A percentile compares a stretch with the other conserved stretches of the same genome.
Evolutionary conservation across 352 stramenopile genomes (phyloP).

Genomic region (Blastocystis sp.): DNA sequence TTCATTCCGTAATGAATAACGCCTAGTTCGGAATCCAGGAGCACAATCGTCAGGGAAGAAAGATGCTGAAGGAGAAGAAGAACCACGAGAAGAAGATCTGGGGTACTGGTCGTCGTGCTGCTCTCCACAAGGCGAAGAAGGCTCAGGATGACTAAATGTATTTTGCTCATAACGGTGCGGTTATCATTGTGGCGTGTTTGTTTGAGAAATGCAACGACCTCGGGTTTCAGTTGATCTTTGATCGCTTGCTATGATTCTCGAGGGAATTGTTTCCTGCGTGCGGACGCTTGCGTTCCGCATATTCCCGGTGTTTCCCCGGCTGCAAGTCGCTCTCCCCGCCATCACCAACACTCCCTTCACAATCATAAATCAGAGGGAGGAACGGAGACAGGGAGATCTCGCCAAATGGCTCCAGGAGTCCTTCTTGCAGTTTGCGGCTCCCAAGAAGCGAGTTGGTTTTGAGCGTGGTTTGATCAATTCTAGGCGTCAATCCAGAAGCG

Average conservation of each 20-base stretch:
- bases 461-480: not conserved
- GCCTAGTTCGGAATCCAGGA: conserved; percentile 54
- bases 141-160: conserved; percentile 55
- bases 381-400: not conserved
- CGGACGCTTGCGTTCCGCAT: not conserved
- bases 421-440: conserved; percentile 28
- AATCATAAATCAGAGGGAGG: not conserved
- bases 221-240: not conserved
- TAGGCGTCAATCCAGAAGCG: conserved; percentile 19
- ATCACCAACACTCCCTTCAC: not conserved
- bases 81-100: conserved; percentile 57
- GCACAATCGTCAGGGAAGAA: conserved; percentile 26
- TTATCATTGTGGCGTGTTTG: conserved; percentile 22
- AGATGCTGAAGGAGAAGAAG: conserved; percentile 58
- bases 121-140: conserved; percentile 57
- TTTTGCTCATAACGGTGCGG: conserved; percentile 23
- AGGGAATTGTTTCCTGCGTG: not conserved
- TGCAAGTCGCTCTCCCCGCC: conserved; percentile 11
- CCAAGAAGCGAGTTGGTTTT: conserved; percentile 51
- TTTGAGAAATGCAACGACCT: not conserved
- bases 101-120: conserved; percentile 57
- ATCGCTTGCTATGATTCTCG: not conserved
- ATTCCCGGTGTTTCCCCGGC: conserved; percentile 40
- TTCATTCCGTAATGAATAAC: not conserved
- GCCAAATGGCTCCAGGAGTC: conserved; percentile 6